phyloP scores from a whole-genome alignment of 495 filamentous ascomycete genomes.

The Alectoria sarmentosa region DNA sequence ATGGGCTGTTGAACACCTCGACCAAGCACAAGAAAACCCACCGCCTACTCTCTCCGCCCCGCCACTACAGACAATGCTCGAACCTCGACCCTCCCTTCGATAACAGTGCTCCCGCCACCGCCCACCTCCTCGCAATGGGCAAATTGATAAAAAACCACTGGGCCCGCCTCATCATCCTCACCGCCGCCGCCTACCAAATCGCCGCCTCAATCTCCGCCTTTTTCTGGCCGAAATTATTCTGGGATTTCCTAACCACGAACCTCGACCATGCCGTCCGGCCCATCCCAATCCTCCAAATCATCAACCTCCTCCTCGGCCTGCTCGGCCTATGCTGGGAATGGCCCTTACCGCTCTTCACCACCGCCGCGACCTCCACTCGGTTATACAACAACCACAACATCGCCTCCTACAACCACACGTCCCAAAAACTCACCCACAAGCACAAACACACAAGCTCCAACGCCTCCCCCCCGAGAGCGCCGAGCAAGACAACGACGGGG shows the following conservation, averaged over 20 bases:
- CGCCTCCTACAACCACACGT: neutral
- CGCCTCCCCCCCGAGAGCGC: neutral
- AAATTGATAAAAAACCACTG: conserved; percentile 99
- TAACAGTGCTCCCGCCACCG: neutral
- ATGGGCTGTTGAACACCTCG: neutral
- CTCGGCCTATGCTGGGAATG: conserved; percentile 83
- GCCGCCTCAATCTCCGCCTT: conserved; percentile 76
- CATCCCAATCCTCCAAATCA: conserved; percentile 79
- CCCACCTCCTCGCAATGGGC: conserved; percentile 58
- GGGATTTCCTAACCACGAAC: conserved; percentile 91
- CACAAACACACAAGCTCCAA: neutral
- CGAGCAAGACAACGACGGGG: neutral
- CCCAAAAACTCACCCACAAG: neutral
- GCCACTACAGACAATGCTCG: conserved; percentile 14
- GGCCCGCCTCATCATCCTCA: conserved; percentile 85
- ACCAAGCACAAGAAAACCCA: neutral
- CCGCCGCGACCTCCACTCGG: conserved; percentile 28
- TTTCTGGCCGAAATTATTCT: conserved; percentile 99
- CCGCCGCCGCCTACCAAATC: conserved; percentile 80
- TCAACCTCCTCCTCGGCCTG: conserved; percentile 90
- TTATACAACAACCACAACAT: neutral
- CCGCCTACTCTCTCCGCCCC: neutral
- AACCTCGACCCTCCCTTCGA: conserved; percentile 17
- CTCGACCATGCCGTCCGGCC: conserved; percentile 82
- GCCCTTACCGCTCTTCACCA: conserved; percentile 55